phyloP scores from a whole-genome alignment of 768 basidiomycete genomes.

The Boletus pseudopeckii region DNA sequence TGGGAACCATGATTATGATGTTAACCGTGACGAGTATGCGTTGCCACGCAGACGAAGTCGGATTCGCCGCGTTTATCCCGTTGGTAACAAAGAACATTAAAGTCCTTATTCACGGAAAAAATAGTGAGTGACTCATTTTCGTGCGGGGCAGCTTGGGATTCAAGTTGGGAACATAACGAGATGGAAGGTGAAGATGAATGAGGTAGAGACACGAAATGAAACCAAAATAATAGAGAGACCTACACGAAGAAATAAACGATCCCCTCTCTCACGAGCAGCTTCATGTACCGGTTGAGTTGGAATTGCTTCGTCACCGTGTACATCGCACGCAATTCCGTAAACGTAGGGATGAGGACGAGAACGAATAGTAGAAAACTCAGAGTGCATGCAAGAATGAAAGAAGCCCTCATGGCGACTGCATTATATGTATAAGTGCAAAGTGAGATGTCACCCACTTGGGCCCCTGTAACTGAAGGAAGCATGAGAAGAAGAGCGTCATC shows the following conservation, averaged over 20 bases:
- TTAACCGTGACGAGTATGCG: too few relatives aligned
- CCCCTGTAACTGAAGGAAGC: not conserved
- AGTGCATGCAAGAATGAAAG: not conserved
- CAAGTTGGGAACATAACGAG: too few relatives aligned
- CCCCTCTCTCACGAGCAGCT: not conserved
- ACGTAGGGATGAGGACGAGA: not conserved
- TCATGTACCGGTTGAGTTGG: not conserved
- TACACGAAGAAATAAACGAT: slow-evolving; percentile 4
- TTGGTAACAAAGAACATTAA: too few relatives aligned
- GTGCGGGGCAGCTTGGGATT: too few relatives aligned
- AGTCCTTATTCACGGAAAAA: too few relatives aligned
- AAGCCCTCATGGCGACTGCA: not conserved
- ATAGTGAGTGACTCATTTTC: too few relatives aligned
- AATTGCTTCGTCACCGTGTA: not conserved
- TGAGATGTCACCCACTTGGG: not conserved
- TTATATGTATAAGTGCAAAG: not conserved
- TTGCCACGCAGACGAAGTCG: too few relatives aligned
- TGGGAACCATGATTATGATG: too few relatives aligned
- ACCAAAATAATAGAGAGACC: too few relatives aligned
- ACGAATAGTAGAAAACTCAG: not conserved
- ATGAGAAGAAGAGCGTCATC: not conserved
- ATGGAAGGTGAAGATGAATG: too few relatives aligned
- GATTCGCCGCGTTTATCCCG: too few relatives aligned
- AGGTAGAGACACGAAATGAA: not conserved
- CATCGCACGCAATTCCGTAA: not conserved